Conservation (phyloP, 2,329 filamentous ascomycete species). For the Trichophaea hybrida region DNA sequence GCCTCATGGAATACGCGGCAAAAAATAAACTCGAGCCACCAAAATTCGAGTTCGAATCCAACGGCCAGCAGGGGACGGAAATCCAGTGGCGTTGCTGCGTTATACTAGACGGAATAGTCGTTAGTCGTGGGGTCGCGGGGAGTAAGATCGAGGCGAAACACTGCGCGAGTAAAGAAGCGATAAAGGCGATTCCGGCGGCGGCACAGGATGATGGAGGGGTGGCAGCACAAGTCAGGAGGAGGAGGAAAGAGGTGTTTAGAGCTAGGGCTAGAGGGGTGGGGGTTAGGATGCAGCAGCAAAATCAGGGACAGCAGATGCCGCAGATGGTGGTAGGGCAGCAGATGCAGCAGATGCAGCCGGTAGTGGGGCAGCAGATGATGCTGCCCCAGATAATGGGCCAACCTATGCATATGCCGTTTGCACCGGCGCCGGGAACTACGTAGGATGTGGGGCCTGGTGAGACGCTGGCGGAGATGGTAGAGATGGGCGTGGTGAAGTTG, state of each 20-base stretch:
- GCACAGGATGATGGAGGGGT: background rate
- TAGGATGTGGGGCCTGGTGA: no score
- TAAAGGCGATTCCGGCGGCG: constrained; percentile 5
- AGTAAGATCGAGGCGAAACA: constrained; percentile 22
- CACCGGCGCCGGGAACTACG: no score
- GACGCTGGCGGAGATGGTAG: no score
- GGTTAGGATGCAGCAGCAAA: no score
- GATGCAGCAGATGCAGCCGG: no score
- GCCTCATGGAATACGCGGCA: constrained; percentile 22
- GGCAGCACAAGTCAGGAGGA: background rate
- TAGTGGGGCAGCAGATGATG: no score
- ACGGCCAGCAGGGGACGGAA: constrained; percentile 18
- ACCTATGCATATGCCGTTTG: no score
- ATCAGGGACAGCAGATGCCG: no score
- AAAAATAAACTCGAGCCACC: constrained; percentile 16
- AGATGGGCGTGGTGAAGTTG: no score
- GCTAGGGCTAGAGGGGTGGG: background rate
- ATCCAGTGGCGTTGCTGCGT: constrained; percentile 24
- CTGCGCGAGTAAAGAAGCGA: constrained; percentile 14
- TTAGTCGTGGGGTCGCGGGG: constrained; percentile 15
- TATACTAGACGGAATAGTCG: constrained; percentile 13
- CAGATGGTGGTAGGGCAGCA: no score
- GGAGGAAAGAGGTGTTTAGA: constrained; percentile 6
- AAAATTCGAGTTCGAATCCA: constrained; percentile 18
- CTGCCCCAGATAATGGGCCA: no score